A percentile compares a stretch with the other conserved stretches of the same genome.
Conservation (phyloP, 208 protist genomes). For the Paratrypanosoma confusum region DNA sequence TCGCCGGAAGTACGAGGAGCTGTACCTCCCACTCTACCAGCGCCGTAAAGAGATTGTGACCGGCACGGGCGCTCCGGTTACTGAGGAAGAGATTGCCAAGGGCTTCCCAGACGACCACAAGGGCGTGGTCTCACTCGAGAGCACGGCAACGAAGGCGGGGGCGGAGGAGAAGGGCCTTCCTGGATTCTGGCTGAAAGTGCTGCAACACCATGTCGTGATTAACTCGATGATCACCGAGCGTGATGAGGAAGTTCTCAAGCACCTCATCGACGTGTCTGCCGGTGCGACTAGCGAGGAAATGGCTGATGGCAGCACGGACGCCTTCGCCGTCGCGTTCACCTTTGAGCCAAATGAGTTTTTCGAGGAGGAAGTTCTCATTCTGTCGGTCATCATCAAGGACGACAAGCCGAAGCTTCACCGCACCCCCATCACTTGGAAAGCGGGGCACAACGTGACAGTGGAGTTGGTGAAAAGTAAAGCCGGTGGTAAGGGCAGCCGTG, state of each 20-base stretch:
- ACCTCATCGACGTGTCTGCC: conserved; percentile 53
- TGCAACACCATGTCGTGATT: conserved; percentile 59
- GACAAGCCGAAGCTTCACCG: conserved; percentile 28
- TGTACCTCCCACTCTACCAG: conserved; percentile 46
- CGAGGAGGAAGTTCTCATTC: conserved; percentile 50
- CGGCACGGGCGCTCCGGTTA: conserved; percentile 25
- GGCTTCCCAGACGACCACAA: conserved; percentile 52
- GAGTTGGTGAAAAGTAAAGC: conserved; percentile 44
- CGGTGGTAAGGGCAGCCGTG: conserved; percentile 38
- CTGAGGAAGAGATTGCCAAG: conserved; percentile 56
- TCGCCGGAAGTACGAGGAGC: conserved; percentile 54
- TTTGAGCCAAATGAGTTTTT: conserved; percentile 79
- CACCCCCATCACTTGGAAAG: conserved; percentile 64
- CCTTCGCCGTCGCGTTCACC: conserved; percentile 66
- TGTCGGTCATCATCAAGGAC: conserved; percentile 36
- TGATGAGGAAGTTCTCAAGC: conserved; percentile 57
- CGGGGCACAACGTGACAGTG: conserved; percentile 66
- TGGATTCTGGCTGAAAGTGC: conserved; percentile 64
- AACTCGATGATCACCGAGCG: conserved; percentile 52
- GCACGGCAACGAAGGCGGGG: conserved; percentile 2
- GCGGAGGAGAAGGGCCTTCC: conserved; percentile 22
- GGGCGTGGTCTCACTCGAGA: conserved; percentile 25
- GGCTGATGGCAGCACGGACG: conserved; percentile 40
- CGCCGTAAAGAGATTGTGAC: conserved; percentile 68
- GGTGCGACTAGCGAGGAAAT: conserved; percentile 27